These are phyloP conservation scores for Cladosporium colombiae DNA, from an alignment of 2,329 filamentous ascomycete genomes.

Conservation along the genomic window DNA sequence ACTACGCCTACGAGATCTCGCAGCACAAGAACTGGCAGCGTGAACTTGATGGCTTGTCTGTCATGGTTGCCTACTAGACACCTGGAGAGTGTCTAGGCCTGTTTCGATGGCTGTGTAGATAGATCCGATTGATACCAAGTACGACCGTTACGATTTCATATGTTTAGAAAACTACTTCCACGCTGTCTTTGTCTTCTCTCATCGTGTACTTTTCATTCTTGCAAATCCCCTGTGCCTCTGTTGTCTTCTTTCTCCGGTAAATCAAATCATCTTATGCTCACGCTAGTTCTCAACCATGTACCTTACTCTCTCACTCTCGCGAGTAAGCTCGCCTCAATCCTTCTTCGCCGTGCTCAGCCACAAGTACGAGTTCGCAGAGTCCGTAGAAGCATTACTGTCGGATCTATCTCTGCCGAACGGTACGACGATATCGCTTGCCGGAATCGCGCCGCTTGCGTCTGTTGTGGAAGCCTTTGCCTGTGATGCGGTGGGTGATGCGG, in stretches of 20 bases:
- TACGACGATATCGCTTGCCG: neutral
- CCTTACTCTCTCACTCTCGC: neutral
- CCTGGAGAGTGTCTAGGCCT: neutral
- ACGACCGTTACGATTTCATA: neutral
- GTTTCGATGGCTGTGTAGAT: neutral
- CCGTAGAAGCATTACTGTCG: slow-evolving; percentile 8
- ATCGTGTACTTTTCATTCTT: neutral
- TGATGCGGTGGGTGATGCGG: neutral
- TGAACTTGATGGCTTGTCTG: slow-evolving; percentile 69
- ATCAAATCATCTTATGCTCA: neutral
- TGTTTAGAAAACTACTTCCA: neutral
- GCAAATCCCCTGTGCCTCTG: neutral
- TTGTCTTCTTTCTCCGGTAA: neutral
- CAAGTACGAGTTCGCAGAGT: slow-evolving; percentile 9
- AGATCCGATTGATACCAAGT: slow-evolving; percentile 23
- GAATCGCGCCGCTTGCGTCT: neutral
- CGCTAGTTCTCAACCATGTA: neutral
- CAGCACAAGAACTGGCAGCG: slow-evolving; percentile 73
- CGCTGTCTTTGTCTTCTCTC: neutral
- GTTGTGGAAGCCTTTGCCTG: neutral
- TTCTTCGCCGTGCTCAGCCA: slow-evolving; percentile 6
- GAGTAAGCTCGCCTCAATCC: neutral
- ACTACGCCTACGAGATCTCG: slow-evolving; percentile 69
- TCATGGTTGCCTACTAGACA: slow-evolving; percentile 67
- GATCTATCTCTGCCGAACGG: slow-evolving; percentile 8